Conservation (phyloP, 2,329 filamentous ascomycete species). For the Venturia aucupariae region DNA sequence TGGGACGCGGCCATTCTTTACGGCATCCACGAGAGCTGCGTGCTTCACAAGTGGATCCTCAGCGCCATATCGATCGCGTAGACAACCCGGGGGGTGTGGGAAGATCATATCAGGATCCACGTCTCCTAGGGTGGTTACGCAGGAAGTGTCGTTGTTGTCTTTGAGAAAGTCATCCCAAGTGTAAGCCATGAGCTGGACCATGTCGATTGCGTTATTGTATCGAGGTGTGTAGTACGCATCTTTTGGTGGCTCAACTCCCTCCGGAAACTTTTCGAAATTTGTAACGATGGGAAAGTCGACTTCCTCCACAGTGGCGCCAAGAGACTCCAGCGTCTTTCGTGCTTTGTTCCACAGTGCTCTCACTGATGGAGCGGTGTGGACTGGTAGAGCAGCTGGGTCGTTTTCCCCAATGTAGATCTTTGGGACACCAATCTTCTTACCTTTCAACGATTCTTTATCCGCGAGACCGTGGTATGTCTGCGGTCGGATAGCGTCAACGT, state of each 20-base stretch:
- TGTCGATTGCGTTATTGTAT: slow-evolving; percentile 34
- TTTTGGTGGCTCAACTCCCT: slow-evolving; percentile 20
- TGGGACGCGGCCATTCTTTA: slow-evolving; percentile 19
- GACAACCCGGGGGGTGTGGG: slow-evolving; percentile 21
- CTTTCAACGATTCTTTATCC: slow-evolving; percentile 25
- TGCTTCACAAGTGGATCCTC: slow-evolving; percentile 24
- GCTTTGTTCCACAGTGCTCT: slow-evolving; percentile 20
- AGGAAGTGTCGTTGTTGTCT: slow-evolving; percentile 29
- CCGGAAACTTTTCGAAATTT: slow-evolving; percentile 29
- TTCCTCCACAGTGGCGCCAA: slow-evolving; percentile 33
- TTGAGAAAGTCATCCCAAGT: slow-evolving; percentile 42
- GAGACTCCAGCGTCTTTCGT: slow-evolving; percentile 24
- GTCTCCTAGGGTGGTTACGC: slow-evolving; percentile 22
- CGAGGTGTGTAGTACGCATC: slow-evolving; percentile 31
- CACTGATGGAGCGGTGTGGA: slow-evolving; percentile 28
- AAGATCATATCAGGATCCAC: slow-evolving; percentile 29
- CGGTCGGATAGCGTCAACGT: slow-evolving; percentile 22
- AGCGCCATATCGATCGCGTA: slow-evolving; percentile 24
- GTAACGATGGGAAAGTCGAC: slow-evolving; percentile 35
- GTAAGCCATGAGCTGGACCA: slow-evolving; percentile 36
- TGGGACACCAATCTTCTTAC: slow-evolving; percentile 38
- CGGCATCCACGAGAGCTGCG: slow-evolving; percentile 19
- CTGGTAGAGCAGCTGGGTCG: slow-evolving; percentile 20
- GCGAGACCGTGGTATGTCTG: slow-evolving; percentile 24
- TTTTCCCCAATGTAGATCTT: slow-evolving; percentile 39